These are phyloP conservation scores for Neurospora africana DNA, from an alignment of 495 filamentous ascomycete species.

Conservation along the genomic window DNA sequence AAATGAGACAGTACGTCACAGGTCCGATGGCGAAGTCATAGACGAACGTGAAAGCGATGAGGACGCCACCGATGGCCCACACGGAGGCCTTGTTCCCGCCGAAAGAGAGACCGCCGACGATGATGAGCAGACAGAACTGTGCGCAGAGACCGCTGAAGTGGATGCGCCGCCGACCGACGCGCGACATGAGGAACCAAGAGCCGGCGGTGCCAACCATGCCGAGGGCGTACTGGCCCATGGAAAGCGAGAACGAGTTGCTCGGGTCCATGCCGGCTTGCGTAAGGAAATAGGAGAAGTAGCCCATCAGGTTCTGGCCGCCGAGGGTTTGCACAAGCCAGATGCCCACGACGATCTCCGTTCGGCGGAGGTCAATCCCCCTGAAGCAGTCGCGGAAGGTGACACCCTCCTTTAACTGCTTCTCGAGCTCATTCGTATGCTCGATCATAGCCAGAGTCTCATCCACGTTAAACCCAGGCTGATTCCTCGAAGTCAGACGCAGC, in stretches of 20 bases:
- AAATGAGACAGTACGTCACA: constrained; percentile 45
- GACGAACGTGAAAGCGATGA: constrained; percentile 42
- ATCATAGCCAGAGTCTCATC: constrained; percentile 65
- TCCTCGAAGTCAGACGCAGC: constrained; percentile 45
- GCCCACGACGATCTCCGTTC: constrained; percentile 55
- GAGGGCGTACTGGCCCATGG: constrained; percentile 30
- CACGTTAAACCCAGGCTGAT: constrained; percentile 44
- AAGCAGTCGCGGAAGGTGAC: constrained; percentile 57
- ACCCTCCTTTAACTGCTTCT: constrained; percentile 45
- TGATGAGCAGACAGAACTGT: constrained; percentile 25
- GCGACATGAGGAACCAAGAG: constrained; percentile 42
- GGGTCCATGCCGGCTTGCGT: constrained; percentile 51
- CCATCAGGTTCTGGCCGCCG: constrained; percentile 55
- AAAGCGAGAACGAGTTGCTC: constrained; percentile 41
- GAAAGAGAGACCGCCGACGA: constrained; percentile 28
- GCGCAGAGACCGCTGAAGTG: constrained; percentile 35
- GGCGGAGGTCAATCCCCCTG: constrained; percentile 50
- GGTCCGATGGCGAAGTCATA: constrained; percentile 47
- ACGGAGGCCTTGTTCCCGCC: constrained; percentile 12
- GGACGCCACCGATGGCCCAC: constrained; percentile 34
- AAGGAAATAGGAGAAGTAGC: constrained; percentile 61
- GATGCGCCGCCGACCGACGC: constrained; percentile 38
- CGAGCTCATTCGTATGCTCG: constrained; percentile 56
- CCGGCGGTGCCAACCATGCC: constrained; percentile 41
- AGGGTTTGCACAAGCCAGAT: constrained; percentile 61